phyloP scores from a whole-genome alignment of 371 early-diverging fungal genomes.

The Mucor indicus region DNA sequence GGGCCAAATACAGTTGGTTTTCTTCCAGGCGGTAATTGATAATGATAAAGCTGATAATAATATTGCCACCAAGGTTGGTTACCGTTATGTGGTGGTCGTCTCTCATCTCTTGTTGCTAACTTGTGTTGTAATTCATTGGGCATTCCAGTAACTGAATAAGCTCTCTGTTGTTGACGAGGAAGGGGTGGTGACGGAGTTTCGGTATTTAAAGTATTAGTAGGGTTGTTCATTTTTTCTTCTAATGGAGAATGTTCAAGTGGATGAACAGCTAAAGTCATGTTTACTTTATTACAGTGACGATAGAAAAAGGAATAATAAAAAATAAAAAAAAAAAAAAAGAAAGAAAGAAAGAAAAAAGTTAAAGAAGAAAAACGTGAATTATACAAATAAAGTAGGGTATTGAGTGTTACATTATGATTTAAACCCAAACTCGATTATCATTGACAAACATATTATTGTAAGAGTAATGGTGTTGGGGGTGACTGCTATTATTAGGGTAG shows the following conservation, averaged over 20 bases:
- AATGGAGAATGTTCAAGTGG: slow-evolving; percentile 13
- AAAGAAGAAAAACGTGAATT: slow-evolving; percentile 1
- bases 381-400: not conserved
- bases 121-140: slow-evolving; percentile 35
- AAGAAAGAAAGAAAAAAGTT: not conserved
- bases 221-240: not conserved
- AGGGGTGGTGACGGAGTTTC: not conserved
- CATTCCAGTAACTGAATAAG: slow-evolving; percentile 45
- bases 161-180: slow-evolving; percentile 32
- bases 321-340: slow-evolving; percentile 1
- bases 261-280: slow-evolving; percentile 25
- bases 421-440: slow-evolving; percentile 20
- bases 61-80: slow-evolving; percentile 48
- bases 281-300: slow-evolving; percentile 9
- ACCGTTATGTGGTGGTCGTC: not conserved
- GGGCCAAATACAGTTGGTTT: slow-evolving; percentile 83
- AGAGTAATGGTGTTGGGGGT: not conserved
- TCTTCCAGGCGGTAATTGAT: slow-evolving; percentile 45
- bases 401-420: not conserved
- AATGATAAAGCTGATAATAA: slow-evolving; percentile 41
- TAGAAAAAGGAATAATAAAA: slow-evolving; percentile 3
- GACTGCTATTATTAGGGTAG: no score
- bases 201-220: slow-evolving; percentile 11
- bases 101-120: not conserved
- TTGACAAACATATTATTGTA: slow-evolving; percentile 6